Evolutionary conservation across 2,329 filamentous ascomycete genomes (phyloP), one percentile per base, ranked within the genome.

Genomic region (Salinomyces thailandicus): DNA sequence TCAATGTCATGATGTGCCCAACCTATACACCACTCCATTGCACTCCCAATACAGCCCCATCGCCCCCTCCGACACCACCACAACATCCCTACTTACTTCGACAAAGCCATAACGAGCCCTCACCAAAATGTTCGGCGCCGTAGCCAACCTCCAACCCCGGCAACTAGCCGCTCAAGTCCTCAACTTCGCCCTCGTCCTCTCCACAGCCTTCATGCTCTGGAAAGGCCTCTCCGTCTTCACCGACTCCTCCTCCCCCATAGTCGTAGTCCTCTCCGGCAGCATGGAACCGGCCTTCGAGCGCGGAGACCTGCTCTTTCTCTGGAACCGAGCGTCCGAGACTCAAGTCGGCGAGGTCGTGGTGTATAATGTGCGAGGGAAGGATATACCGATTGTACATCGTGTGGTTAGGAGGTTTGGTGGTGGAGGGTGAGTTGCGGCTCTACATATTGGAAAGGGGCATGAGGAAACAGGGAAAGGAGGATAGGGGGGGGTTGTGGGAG

Each of bases 351-450:
- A 85, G 61, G 70, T 83, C 43, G 80, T 85, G 47, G 79, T 85
- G 32, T 85, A 83, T 63, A 93, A 93, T 57, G 82, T 94, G 36
- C 75, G 77, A 59, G 86, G 81, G 39, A 98, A 96, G 69, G 84
- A 94, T 48, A 96, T 98, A 46, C 91, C 91, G 18, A 98, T 98
- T 62, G 91, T 98, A 48, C 91, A 98, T 66, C 72, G 91, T 34
- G 74, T 96, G 7, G 81, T 96, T 37, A 75, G 87, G 63, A 69
- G 70, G 46, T 79, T 75, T 60, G 73, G 74, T 32, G 69, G 69
- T 59, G 65, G 66, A 53, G 65, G 69, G n/a, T 61, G 15, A 14
- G 12, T 27, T 12, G 7, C 17, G n/a, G 5, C 5, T 12, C 19
- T 9, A 26, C 22, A n/a, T 26, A 4, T n/a, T n/a, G n/a, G n/a